These are phyloP conservation scores for Salix udensis DNA, from an alignment of 345 rosid species.

Conservation along the genomic window DNA sequence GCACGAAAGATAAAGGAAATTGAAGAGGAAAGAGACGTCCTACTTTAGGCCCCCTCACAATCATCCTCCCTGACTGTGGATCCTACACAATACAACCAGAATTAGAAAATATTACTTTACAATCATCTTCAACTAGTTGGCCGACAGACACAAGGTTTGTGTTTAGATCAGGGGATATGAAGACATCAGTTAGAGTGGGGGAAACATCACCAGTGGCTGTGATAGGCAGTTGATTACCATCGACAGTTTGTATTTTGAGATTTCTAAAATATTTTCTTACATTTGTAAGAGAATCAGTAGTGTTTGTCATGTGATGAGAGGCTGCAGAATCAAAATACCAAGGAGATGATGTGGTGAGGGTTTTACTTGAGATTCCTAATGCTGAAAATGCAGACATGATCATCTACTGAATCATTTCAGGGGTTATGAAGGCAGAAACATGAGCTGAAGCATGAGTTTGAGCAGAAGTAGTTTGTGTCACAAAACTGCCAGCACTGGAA, in stretches of 20 bases:
- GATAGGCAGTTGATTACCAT: neutral
- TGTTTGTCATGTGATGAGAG: neutral
- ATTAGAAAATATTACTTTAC: neutral
- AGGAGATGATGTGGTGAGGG: neutral
- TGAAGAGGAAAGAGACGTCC: neutral
- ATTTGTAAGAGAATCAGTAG: neutral
- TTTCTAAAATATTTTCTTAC: neutral
- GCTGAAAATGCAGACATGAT: slow-evolving; percentile 2
- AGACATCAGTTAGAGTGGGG: neutral
- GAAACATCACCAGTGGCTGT: neutral
- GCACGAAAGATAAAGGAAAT: neutral
- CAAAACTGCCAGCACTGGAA: too few species aligned
- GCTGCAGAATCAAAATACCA: neutral
- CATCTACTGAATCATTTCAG: slow-evolving; percentile 15
- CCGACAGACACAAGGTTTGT: neutral
- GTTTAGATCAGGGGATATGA: neutral
- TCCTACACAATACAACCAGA: neutral
- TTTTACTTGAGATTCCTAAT: neutral
- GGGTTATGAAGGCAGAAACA: neutral
- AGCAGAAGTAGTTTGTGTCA: neutral
- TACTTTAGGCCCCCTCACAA: neutral
- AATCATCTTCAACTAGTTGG: neutral
- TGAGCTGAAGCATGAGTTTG: too few species aligned
- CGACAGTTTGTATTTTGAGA: neutral
- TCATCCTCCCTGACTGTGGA: neutral